Conservation (phyloP, 495 filamentous ascomycete genomes). For the Endocarpon pusillum region DNA sequence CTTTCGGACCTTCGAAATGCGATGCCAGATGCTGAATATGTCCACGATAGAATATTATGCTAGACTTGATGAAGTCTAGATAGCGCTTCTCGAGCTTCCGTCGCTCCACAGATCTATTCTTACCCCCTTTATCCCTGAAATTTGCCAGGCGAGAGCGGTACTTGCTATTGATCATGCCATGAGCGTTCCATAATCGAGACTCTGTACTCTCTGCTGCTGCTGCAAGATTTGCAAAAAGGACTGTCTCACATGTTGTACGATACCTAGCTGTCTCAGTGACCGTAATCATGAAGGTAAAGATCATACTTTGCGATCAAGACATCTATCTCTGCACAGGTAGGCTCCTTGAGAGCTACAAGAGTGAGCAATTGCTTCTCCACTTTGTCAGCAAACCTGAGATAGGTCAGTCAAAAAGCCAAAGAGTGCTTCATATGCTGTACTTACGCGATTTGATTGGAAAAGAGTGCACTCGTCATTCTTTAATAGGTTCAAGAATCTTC, state of each 20-base stretch:
- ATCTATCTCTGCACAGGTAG: conserved; percentile 39
- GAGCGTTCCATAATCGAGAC: conserved; percentile 57
- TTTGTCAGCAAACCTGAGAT: conserved; percentile 16
- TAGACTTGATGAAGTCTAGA: conserved; percentile 64
- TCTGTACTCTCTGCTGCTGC: conserved; percentile 43
- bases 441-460: too few species aligned
- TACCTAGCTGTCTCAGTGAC: conserved; percentile 32
- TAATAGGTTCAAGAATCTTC: too few species aligned
- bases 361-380: conserved; percentile 31
- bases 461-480: too few species aligned
- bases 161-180: conserved; percentile 55
- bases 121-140: conserved; percentile 38
- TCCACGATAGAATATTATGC: conserved; percentile 70
- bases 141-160: conserved; percentile 49
- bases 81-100: conserved; percentile 71
- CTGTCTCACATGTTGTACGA: conserved; percentile 48
- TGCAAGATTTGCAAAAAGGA: conserved; percentile 57
- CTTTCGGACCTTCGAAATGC: conserved; percentile 50
- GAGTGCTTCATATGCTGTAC: too few species aligned
- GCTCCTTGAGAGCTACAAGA: conserved; percentile 33
- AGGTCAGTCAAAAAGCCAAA: background rate
- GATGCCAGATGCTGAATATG: conserved; percentile 66
- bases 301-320: conserved; percentile 41
- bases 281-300: conserved; percentile 1
- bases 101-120: conserved; percentile 52